Base-by-base conservation (phyloP, 306 rosid genomes). In the Crotalaria pallida region DNA sequence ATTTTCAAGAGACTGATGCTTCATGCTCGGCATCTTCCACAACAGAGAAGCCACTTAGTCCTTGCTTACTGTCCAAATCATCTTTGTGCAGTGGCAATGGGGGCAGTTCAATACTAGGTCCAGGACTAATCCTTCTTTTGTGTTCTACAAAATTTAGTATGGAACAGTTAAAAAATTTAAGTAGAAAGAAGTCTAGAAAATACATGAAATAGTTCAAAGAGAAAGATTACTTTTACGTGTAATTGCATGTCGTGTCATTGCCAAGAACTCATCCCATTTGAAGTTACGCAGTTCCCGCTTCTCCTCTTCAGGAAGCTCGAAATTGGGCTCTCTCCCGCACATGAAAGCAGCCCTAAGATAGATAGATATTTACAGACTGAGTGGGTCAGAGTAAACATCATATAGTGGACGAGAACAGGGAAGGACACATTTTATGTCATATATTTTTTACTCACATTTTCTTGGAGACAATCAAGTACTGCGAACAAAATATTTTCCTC, bases 321-420 rank as follows among this genome's bases (percentile, higher is more conserved):
- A 90, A 78, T 93, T 93, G 0, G 98, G 98, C 53, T 93, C 98
- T 81, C 98, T 84, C 51, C 96, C 96, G 16, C 98, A 93, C 90
- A 93, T 91, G 85, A 83, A 93, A 73, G 98, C 98, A 60, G 98
- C 98, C 83, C 98, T 93, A 75, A 71, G 36, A 76, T 36, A 77
- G 52, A 44, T 5, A 48, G 36, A 70, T 15, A 50, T 36, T 10
- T 10, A 15, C 44, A 66, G 31, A 31, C 44, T 22, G 23, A 63
- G 41, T 16, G 36, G 7, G 8, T 58, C 62, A 67, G 6, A n/a
- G 13, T 15, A 56, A 58, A 56, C n/a, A 65, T 21, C 19, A 19
- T 19, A 26, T 23, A 61, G 44, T 40, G 5, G 36, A 74, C 13
- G 38, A 41, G 34, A 52, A 44, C 51, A 26, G 64, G 27, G 49